A percentile compares a stretch with the other conserved stretches of the same genome.
Evolutionary conservation across 768 basidiomycete species (phyloP).

Genomic region (Pisolithus tinctorius): DNA sequence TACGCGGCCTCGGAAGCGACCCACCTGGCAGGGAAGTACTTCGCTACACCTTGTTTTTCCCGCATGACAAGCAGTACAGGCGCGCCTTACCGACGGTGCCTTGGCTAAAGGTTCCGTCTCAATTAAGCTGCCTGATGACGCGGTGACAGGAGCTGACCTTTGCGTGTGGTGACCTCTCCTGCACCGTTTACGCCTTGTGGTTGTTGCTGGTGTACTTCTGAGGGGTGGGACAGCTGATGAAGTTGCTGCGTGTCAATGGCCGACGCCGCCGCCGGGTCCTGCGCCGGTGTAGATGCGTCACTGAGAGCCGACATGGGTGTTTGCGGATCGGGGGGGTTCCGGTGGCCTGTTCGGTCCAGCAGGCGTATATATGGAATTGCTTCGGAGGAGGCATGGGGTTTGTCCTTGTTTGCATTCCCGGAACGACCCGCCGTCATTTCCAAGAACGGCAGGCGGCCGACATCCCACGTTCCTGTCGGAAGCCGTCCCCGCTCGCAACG

Average conservation of each 20-base stretch:
- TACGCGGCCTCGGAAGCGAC: constrained; percentile 11
- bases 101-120: constrained; percentile 44
- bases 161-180: constrained; percentile 36
- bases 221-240: constrained; percentile 31
- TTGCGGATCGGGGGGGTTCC: constrained; percentile 33
- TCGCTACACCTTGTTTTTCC: constrained; percentile 83
- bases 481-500: too few species aligned
- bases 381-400: constrained; percentile 26
- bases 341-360: constrained; percentile 19
- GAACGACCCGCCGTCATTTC: constrained; percentile 9
- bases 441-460: neutral
- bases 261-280: constrained; percentile 53
- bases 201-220: constrained; percentile 32
- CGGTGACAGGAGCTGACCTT: constrained; percentile 42
- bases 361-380: constrained; percentile 19
- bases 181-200: constrained; percentile 20
- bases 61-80: constrained; percentile 74
- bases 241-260: constrained; percentile 54
- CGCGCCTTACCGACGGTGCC: constrained; percentile 74
- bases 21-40: constrained; percentile 73
- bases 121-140: constrained; percentile 7
- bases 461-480: neutral
- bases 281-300: constrained; percentile 62
- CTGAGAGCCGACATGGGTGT: constrained; percentile 70
- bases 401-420: constrained; percentile 21